Percentiles rank a stretch among this genome's conserved stretches.
phyloP scores from a whole-genome alignment of 2,329 filamentous ascomycete genomes.

The Claviceps citrina region DNA sequence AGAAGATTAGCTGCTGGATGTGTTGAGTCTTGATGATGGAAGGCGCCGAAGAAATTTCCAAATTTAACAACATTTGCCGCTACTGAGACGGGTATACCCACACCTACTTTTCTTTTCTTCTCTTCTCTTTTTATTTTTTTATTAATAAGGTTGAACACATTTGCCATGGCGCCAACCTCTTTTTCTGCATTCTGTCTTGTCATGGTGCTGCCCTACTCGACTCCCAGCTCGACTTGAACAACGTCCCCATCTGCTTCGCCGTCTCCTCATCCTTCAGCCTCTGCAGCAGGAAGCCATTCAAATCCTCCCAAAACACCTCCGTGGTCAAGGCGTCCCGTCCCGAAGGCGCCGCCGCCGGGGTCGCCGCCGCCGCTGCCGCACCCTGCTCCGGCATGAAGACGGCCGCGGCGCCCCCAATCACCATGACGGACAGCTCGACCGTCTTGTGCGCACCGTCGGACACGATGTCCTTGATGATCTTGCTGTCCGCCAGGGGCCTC shows the following conservation, averaged over 20 bases:
- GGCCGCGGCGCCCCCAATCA: conserved; percentile 53
- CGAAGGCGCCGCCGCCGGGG: conserved; percentile 13
- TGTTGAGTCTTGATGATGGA: background rate
- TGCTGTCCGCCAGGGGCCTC: conserved; percentile 67
- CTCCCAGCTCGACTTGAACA: conserved; percentile 62
- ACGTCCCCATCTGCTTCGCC: conserved; percentile 45
- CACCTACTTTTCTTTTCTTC: background rate
- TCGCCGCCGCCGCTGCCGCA: conserved; percentile 13
- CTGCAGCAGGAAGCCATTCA: conserved; percentile 67
- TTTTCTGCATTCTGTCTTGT: no score
- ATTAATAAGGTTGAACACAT: background rate
- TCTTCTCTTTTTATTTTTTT: background rate
- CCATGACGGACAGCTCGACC: conserved; percentile 75
- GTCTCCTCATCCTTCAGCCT: conserved; percentile 55
- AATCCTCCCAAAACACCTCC: conserved; percentile 72
- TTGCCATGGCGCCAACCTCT: no score
- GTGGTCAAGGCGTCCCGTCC: conserved; percentile 49
- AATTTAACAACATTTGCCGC: no score
- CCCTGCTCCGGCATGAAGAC: conserved; percentile 26
- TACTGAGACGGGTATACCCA: no score
- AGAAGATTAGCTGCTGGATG: background rate
- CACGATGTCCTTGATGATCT: conserved; percentile 60
- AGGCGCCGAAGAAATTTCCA: background rate
- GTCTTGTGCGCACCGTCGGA: conserved; percentile 26
- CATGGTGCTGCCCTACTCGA: conserved; percentile 21